Evolutionary conservation across 805 yeast species (phyloP).

Genomic region (Kodamaea restingae): DNA sequence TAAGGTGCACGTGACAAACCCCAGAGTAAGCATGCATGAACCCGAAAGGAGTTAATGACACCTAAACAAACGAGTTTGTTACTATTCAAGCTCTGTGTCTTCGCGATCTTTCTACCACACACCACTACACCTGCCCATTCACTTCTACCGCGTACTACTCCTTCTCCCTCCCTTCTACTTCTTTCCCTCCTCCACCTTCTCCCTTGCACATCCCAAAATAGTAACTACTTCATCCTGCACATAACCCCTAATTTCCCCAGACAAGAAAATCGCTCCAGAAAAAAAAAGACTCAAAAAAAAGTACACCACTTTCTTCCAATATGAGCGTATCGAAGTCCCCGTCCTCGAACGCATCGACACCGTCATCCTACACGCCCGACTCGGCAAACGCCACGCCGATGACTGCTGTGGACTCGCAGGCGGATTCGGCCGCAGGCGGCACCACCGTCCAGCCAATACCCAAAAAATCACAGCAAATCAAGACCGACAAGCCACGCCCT

Average conservation of each 20-base stretch:
- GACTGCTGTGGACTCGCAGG: conserved; percentile 2
- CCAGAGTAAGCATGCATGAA: too few relatives aligned
- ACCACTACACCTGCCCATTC: too few relatives aligned
- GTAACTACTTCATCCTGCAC: conserved; percentile 3
- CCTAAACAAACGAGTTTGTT: too few relatives aligned
- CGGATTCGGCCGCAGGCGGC: conserved; percentile 2
- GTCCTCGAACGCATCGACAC: conserved; percentile 10
- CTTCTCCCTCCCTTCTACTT: too few relatives aligned
- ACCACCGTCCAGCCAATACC: conserved; percentile 65
- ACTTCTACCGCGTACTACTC: too few relatives aligned
- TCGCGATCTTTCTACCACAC: too few relatives aligned
- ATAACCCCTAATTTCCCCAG: conserved; percentile 1
- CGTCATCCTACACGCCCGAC: conserved; percentile 9
- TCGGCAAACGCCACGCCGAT: conserved; percentile 5
- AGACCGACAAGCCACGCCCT: conserved; percentile 92
- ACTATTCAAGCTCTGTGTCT: too few relatives aligned
- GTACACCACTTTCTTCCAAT: conserved; percentile 3
- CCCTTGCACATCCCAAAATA: neutral
- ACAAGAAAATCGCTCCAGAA: conserved; percentile 1
- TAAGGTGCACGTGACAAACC: too few relatives aligned
- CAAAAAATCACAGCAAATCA: conserved; percentile 74
- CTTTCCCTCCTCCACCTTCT: too few relatives aligned
- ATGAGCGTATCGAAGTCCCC: conserved; percentile 14
- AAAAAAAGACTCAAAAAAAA: conserved; percentile 3
- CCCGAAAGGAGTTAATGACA: too few relatives aligned